Conservation (phyloP, 73 alveolate genomes). For the Uronychia binucleata region DNA sequence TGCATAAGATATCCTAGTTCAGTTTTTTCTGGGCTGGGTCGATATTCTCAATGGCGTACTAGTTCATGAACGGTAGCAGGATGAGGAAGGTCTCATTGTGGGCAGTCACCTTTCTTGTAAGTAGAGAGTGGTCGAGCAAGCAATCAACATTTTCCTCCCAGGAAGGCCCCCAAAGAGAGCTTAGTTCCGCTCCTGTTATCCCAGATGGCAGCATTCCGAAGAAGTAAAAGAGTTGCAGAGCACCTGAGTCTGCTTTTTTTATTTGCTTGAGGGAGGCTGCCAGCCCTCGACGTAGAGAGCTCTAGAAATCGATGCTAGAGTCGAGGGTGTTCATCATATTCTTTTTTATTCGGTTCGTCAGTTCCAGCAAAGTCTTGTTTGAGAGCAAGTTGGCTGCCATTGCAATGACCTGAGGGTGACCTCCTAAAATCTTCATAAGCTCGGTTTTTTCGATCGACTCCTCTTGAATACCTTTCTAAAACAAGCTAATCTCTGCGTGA, state of each 20-base stretch:
- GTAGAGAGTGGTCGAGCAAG: constrained; percentile 21
- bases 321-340: constrained; percentile 1
- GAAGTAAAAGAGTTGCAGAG: constrained; percentile 28
- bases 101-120: constrained; percentile 4
- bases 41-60: constrained; percentile 22
- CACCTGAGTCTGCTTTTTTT: constrained; percentile 10
- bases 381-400: constrained; percentile 13
- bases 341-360: constrained; percentile 8
- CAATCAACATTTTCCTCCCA: constrained; percentile 36
- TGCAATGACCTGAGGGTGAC: constrained; percentile 29
- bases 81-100: constrained; percentile 16
- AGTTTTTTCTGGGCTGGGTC: constrained; percentile 15
- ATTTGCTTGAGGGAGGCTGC: constrained; percentile 20
- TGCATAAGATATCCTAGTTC: constrained; percentile 12
- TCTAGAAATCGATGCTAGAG: constrained; percentile 19
- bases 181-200: constrained; percentile 26
- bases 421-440: constrained; percentile 24
- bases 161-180: constrained; percentile 8
- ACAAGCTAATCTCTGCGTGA: too few relatives aligned
- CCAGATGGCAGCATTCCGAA: constrained; percentile 37
- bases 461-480: constrained; percentile 11
- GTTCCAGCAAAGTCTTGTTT: constrained; percentile 16
- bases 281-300: constrained; percentile 5
- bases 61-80: constrained; percentile 48
- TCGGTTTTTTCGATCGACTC: constrained; percentile 16